These are phyloP conservation scores for Fusarium bulbicola DNA, from an alignment of 2,329 filamentous ascomycete genomes.

Conservation along the genomic window DNA sequence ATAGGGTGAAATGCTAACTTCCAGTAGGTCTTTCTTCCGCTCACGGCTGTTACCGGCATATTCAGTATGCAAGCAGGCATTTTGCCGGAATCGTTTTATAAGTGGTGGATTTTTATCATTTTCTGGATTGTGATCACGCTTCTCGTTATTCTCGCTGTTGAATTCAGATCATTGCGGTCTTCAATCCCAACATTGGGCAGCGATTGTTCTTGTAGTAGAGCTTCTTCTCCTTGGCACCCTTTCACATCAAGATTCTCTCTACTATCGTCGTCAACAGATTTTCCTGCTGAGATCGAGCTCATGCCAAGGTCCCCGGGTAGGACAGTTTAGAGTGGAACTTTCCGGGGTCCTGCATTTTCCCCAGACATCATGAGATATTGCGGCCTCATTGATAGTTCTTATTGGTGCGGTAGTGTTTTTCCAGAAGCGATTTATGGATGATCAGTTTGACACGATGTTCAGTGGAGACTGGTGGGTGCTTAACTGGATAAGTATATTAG, in stretches of 20 bases:
- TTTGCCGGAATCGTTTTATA: not conserved
- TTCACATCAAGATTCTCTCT: not conserved
- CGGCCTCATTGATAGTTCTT: not conserved
- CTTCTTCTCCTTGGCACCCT: too few species aligned
- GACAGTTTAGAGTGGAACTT: not conserved
- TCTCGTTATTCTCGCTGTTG: not conserved
- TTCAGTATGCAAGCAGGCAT: slow-evolving; percentile 1
- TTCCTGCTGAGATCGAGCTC: not conserved
- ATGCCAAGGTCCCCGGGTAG: not conserved
- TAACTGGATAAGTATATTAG: not conserved
- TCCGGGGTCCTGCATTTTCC: not conserved
- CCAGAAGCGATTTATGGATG: not conserved
- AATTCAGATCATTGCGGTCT: not conserved
- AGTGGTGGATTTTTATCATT: not conserved
- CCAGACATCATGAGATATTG: not conserved
- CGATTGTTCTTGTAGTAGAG: not conserved
- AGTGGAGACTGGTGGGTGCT: not conserved
- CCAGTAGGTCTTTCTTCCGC: not conserved
- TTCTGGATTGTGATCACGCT: not conserved
- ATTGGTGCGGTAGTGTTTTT: not conserved
- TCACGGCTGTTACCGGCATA: not conserved
- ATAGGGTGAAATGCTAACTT: rapidly evolving
- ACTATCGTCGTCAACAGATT: not conserved
- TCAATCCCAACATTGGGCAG: too few species aligned
- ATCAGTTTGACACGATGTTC: not conserved